Base-by-base conservation (phyloP, 1,284 basidiomycete species). In the Pholiota adiposa region DNA sequence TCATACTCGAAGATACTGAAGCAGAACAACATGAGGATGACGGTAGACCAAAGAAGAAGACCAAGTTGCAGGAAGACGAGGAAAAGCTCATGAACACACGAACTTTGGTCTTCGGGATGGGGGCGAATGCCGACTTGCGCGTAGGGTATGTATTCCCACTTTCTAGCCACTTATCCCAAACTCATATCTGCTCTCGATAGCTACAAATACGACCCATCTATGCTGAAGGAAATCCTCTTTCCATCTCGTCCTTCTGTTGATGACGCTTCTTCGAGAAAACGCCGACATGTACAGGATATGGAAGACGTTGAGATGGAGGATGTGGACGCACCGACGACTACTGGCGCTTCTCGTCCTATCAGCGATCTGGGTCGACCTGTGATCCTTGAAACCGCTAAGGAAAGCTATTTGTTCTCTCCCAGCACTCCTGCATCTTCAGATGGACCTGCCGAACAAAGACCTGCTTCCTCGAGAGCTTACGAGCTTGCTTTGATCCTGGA, bases 131-230 rank as follows among this genome's bases (percentile, higher is more conserved):
- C 18, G 75, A 73, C 58, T 63, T 77, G 14, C 72, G 77, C 38
- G 63, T 79, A 62, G 83, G 83, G 83, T 84, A 63, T 16, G 80
- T 73, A 23, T 50, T 51, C 6, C 56, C 56, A 31, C 18, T 43
- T 61, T 41, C 50, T 57, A n/a, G 29, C 9, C 19, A 49, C 33
- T 51, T 36, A 51, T 43, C 55, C 21, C 62, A 44, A 23, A 46
- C 29, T 58, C 44, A 54, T 40, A 18, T 19, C 51, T 49, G 43
- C 46, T 51, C 44, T 50, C 56, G 38, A n/a, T 60, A 89, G 87
- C 36, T 88, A 83, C 65, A 87, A 85, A 69, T 89, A 87, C 62
- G 75, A 83, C n/a, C 80, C 84, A 0, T 67, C 69, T 5, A 69
- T 79, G 0, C 72, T 88, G 6, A 76, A 76, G 36, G 70, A 74